Evolutionary conservation across 441 rosid genomes (phyloP).

Genomic region (Corymbia calophylla): DNA sequence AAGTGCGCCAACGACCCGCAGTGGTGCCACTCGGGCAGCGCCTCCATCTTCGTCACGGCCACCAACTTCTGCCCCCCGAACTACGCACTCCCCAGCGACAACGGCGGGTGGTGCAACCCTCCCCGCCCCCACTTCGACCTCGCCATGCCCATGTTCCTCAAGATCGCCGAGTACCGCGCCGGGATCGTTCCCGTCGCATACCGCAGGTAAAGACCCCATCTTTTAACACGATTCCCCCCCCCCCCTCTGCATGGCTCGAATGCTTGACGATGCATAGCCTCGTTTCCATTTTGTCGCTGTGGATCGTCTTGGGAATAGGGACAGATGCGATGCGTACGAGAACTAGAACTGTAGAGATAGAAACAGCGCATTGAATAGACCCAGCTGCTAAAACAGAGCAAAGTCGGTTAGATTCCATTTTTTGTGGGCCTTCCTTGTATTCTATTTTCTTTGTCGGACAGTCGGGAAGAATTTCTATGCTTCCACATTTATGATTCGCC

Average conservation of each 20-base stretch:
- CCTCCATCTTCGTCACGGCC: constrained; percentile 55
- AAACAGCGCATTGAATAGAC: background rate
- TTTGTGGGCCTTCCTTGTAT: background rate
- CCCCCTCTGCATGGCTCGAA: background rate
- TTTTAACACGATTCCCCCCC: background rate
- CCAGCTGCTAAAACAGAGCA: background rate
- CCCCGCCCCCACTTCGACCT: constrained; percentile 61
- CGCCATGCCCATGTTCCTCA: constrained; percentile 66
- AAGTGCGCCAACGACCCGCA: constrained; percentile 45
- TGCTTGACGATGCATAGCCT: background rate
- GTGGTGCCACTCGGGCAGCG: constrained; percentile 66
- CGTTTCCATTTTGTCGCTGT: background rate
- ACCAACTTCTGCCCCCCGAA: constrained; percentile 73
- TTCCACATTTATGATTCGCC: background rate
- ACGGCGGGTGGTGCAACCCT: constrained; percentile 68
- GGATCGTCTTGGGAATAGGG: background rate
- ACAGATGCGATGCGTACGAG: background rate
- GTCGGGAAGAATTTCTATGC: background rate
- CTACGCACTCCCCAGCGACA: constrained; percentile 49
- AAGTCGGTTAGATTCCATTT: background rate
- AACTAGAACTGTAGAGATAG: background rate
- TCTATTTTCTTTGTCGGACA: background rate
- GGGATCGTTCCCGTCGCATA: constrained; percentile 56
- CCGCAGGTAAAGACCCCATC: constrained; percentile 28
- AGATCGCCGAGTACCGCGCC: constrained; percentile 56